Percentiles rank a stretch among this genome's conserved stretches.
These are phyloP conservation scores for Paralagenidium karlingii DNA, from an alignment of 352 stramenopile genomes.

Conservation along the genomic window DNA sequence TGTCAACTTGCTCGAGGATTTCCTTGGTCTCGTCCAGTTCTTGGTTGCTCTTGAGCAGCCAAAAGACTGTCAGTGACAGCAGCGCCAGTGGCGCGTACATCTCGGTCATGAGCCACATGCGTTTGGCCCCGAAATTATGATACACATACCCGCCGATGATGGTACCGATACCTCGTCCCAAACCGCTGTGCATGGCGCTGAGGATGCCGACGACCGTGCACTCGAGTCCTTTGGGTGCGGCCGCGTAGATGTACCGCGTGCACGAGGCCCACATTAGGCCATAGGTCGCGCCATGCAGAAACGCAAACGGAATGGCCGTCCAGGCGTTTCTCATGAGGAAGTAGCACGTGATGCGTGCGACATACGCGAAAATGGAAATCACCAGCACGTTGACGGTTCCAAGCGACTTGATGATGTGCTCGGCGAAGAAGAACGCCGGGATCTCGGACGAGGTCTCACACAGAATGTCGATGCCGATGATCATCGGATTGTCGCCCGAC, in stretches of 20 bases:
- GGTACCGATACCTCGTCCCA: slow-evolving; percentile 48
- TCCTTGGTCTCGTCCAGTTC: slow-evolving; percentile 11
- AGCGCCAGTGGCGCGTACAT: slow-evolving; percentile 53
- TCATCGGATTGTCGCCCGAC: slow-evolving; percentile 45
- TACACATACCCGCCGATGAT: slow-evolving; percentile 70
- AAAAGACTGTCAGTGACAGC: slow-evolving; percentile 34
- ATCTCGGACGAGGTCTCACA: slow-evolving; percentile 72
- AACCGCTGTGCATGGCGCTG: slow-evolving; percentile 61
- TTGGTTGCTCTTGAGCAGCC: slow-evolving; percentile 43
- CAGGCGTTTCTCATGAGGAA: slow-evolving; percentile 69
- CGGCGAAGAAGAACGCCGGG: slow-evolving; percentile 70
- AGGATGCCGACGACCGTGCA: slow-evolving; percentile 69
- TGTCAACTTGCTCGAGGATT: slow-evolving; percentile 32
- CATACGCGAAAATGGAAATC: slow-evolving; percentile 55
- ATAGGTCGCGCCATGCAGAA: slow-evolving; percentile 65
- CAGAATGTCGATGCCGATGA: slow-evolving; percentile 71
- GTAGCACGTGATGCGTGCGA: slow-evolving; percentile 54
- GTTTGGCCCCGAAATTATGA: slow-evolving; percentile 40
- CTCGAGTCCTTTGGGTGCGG: slow-evolving; percentile 37
- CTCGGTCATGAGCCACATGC: slow-evolving; percentile 59
- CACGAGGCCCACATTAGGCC: slow-evolving; percentile 56
- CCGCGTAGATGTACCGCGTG: slow-evolving; percentile 66
- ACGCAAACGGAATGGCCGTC: slow-evolving; percentile 67
- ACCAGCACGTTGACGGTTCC: slow-evolving; percentile 63
- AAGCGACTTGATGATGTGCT: slow-evolving; percentile 49